Evolutionary conservation across 1,139 yeast genomes (phyloP).

Genomic region (Pichia sorboxylosa): DNA sequence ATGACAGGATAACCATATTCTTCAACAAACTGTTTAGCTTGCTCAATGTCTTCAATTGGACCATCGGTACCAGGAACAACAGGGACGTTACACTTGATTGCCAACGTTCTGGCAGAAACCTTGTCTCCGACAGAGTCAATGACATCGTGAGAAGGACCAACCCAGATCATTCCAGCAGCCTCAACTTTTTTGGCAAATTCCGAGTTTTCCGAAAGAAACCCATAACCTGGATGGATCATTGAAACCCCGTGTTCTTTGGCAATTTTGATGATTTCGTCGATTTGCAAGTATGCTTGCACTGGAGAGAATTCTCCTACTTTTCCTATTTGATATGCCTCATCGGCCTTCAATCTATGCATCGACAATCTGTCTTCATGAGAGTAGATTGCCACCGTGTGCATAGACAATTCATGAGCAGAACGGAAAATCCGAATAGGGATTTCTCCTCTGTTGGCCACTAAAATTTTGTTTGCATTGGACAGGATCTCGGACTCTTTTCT

Average conservation of each 20-base stretch:
- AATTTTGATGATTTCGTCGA: constrained; percentile 86
- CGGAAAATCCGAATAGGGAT: constrained; percentile 79
- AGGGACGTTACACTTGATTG: constrained; percentile 73
- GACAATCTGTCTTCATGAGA: constrained; percentile 93
- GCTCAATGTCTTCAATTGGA: constrained; percentile 71
- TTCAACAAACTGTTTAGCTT: constrained; percentile 69
- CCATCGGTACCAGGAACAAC: constrained; percentile 98
- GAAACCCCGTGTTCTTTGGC: constrained; percentile 82
- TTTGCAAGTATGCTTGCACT: constrained; percentile 91
- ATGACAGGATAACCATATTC: constrained; percentile 91
- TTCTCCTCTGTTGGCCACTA: constrained; percentile 95
- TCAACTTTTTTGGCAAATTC: constrained; percentile 90
- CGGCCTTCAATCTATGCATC: constrained; percentile 89
- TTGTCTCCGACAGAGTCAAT: constrained; percentile 98
- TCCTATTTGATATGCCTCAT: constrained; percentile 88
- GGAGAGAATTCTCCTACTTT: constrained; percentile 84
- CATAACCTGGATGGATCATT: constrained; percentile 99
- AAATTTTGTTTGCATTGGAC: constrained; percentile 59
- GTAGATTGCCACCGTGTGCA: constrained; percentile 96
- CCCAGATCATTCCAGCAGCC: constrained; percentile 88
- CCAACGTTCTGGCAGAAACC: constrained; percentile 86
- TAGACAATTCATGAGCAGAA: constrained; percentile 93
- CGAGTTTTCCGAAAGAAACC: constrained; percentile 88
- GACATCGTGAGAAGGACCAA: constrained; percentile 83
- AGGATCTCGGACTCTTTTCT: constrained; percentile 53